Evolutionary conservation across 2,329 filamentous ascomycete genomes (phyloP), one percentile per base, ranked within the genome.

Genomic region (Bertia moriformis): DNA sequence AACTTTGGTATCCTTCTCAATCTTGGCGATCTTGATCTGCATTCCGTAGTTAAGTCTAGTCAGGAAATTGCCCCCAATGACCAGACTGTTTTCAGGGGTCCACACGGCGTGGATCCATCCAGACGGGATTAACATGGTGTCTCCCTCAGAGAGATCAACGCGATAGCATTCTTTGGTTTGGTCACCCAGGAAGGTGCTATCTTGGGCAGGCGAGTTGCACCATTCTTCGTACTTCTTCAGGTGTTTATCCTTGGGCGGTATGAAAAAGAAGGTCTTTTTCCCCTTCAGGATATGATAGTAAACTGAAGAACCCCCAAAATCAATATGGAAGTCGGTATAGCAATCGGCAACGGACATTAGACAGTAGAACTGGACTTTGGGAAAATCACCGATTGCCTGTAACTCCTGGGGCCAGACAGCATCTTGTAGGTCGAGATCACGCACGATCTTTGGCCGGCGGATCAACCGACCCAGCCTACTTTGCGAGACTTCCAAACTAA

Each of bases 71-170:
- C 77, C 77, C n/a, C 77, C 77, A 43, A 82, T 78, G 19, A 82
- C 77, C 38, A 82, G 57, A 48, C 76, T 81, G 48, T 81, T 75
- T 47, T 75, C 69, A 0, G 77, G 77, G 7, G 77, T 82, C 73
- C 78, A 80, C 4, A 82, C 77, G 18, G 77, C 76, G 49, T 82
- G 77, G 39, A 82, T 82, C 77, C 77, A 82, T 15, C 77, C 77
- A 22, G 77, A 78, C 3, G 77, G 77, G 44, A 82, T 82, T 33
- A 82, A 59, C 70, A 81, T 80, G 3, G 77, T 82, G 49, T 82
- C 77, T 22, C 77, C 77, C 44, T 73, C 72, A 38, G 65, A 68
- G 3, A 82, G 62, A 50, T 81, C 75, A 33, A 81, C 73, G 37
- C 77, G 64, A 48, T 75, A 79, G 52, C 75, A 80, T 46, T 80